Evolutionary conservation across 1,284 basidiomycete species (phyloP).

Genomic region (Boletus semigastroideus): DNA sequence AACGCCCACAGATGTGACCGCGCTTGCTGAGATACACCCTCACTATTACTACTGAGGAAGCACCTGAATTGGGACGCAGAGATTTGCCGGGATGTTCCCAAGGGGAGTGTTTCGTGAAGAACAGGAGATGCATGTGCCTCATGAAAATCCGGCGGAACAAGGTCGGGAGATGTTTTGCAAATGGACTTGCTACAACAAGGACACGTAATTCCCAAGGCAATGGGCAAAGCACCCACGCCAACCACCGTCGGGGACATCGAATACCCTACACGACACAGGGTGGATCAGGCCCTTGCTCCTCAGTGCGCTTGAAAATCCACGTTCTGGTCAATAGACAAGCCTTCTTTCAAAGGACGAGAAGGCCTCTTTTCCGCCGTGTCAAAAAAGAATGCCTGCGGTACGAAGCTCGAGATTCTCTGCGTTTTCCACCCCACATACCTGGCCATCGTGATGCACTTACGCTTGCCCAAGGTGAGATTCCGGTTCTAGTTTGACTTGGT

Average conservation of each 20-base stretch:
- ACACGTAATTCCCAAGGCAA: conserved; percentile 19
- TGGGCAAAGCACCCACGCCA: conserved; percentile 11
- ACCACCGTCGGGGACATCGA: conserved; percentile 1
- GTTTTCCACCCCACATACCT: background rate
- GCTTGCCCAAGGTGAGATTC: background rate
- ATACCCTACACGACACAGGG: conserved; percentile 12
- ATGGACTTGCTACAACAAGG: background rate
- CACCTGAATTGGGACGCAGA: conserved; percentile 1
- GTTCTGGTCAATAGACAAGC: conserved; percentile 7
- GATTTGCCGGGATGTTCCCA: conserved; percentile 30
- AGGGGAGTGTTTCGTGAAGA: conserved; percentile 6
- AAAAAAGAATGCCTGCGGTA: conserved; percentile 1
- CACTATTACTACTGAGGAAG: background rate
- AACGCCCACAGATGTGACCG: conserved; percentile 1
- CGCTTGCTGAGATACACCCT: conserved; percentile 1
- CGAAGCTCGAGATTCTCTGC: background rate
- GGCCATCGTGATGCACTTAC: background rate
- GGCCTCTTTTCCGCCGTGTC: background rate
- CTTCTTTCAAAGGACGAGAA: conserved; percentile 2
- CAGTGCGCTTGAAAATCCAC: conserved; percentile 5
- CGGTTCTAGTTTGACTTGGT: background rate
- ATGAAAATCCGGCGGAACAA: conserved; percentile 32
- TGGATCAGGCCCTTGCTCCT: conserved; percentile 10
- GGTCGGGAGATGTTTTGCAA: conserved; percentile 6
- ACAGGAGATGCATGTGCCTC: conserved; percentile 10